Evolutionary conservation across 176 grass and related monocot species (phyloP).

Genomic region (Guadua angustifolia): DNA sequence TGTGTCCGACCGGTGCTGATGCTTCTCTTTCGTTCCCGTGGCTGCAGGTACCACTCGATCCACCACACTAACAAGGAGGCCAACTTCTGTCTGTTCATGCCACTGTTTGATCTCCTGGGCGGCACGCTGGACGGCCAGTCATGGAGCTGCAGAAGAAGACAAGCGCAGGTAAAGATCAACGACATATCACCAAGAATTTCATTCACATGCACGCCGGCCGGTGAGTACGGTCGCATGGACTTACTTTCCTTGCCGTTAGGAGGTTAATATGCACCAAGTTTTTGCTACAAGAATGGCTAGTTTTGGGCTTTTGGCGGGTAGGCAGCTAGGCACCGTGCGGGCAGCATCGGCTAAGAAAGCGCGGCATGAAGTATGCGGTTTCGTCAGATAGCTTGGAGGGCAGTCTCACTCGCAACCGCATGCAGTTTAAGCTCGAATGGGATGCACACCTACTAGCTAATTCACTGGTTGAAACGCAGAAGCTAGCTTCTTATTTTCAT

Average conservation of each 20-base stretch:
- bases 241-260: not conserved
- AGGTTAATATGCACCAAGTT: not conserved
- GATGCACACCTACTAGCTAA: not conserved
- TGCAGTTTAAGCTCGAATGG: not conserved
- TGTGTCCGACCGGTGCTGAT: not conserved
- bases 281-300: not conserved
- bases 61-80: conserved; percentile 68
- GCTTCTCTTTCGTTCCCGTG: not conserved
- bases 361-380: not conserved
- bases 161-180: conserved; percentile 52
- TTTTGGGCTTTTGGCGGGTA: not conserved
- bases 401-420: not conserved
- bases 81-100: conserved; percentile 99
- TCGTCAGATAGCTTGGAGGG: not conserved
- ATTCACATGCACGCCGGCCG: too few species aligned
- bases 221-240: not conserved
- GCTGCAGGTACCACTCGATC: conserved; percentile 81
- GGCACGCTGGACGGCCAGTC: conserved; percentile 59
- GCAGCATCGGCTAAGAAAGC: not conserved
- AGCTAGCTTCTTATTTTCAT: not conserved
- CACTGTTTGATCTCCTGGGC: conserved; percentile 86
- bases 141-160: conserved; percentile 67
- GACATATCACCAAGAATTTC: not conserved
- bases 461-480: not conserved
- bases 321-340: too few species aligned